Conservation (phyloP, 495 filamentous ascomycete species). For the Talaromyces borbonicus region DNA sequence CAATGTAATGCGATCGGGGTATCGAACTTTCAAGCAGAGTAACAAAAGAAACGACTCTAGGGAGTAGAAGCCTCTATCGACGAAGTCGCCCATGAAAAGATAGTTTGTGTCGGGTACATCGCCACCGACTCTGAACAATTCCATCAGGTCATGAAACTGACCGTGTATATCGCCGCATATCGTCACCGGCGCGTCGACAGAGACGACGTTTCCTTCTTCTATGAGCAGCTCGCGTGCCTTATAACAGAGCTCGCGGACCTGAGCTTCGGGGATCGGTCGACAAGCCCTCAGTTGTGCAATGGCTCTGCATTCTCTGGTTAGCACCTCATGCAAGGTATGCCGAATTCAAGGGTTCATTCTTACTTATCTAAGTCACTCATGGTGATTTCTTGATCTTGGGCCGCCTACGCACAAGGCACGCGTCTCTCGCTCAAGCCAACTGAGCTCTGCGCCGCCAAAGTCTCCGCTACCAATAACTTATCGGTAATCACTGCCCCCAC, state of each 20-base stretch:
- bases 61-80: conserved; percentile 96
- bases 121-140: conserved; percentile 91
- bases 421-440: neutral
- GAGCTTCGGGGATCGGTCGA: conserved; percentile 87
- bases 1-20: conserved; percentile 93
- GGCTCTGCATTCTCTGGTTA: conserved; percentile 47
- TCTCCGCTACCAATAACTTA: conserved; percentile 1
- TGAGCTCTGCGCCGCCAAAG: conserved; percentile 3
- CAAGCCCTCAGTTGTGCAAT: conserved; percentile 91
- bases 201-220: conserved; percentile 96
- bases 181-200: conserved; percentile 91
- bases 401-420: neutral
- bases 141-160: conserved; percentile 98
- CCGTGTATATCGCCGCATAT: conserved; percentile 99
- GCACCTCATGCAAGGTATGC: neutral
- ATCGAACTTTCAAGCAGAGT: conserved; percentile 92
- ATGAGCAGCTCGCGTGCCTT: conserved; percentile 95
- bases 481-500: neutral
- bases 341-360: conserved; percentile 2
- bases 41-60: conserved; percentile 93
- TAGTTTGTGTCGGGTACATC: conserved; percentile 97
- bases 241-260: conserved; percentile 94
- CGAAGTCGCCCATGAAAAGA: conserved; percentile 98
- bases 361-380: conserved; percentile 90
- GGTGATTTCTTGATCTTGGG: conserved; percentile 13